Evolutionary conservation across 495 filamentous ascomycete genomes (phyloP).

Genomic region (Friedmanniomyces endolithicus): DNA sequence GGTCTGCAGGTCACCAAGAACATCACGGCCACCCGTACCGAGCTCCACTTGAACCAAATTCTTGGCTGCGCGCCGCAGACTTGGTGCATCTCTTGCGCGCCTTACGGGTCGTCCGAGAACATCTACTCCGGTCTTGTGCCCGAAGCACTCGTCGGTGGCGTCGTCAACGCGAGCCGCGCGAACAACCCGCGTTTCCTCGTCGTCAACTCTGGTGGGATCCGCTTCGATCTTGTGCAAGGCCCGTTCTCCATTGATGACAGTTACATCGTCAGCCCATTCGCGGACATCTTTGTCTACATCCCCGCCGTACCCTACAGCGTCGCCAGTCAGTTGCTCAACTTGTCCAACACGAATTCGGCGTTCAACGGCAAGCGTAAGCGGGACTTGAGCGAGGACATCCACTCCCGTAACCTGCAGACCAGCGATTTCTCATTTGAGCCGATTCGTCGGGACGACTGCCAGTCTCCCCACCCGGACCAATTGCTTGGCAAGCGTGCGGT

Average conservation of each 20-base stretch:
- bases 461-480: constrained; percentile 22
- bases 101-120: constrained; percentile 25
- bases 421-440: constrained; percentile 24
- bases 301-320: constrained; percentile 27
- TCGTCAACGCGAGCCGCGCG: constrained; percentile 26
- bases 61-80: constrained; percentile 34
- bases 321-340: constrained; percentile 24
- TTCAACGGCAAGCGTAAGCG: constrained; percentile 34
- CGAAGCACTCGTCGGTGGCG: constrained; percentile 24
- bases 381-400: too few relatives aligned
- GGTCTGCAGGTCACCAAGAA: constrained; percentile 19
- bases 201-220: constrained; percentile 30
- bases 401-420: constrained; percentile 25
- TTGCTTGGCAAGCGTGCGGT: constrained; percentile 10
- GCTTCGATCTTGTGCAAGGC: constrained; percentile 33
- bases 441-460: constrained; percentile 31
- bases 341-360: constrained; percentile 33
- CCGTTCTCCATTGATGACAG: constrained; percentile 32
- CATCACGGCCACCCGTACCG: constrained; percentile 22
- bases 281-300: constrained; percentile 28
- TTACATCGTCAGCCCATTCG: constrained; percentile 33
- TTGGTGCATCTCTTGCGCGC: constrained; percentile 32
- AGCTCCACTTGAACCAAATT: constrained; percentile 27
- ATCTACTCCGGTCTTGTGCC: constrained; percentile 29
- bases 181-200: constrained; percentile 29